These are phyloP conservation scores for Gloeopeniophorella convolvens DNA, from an alignment of 768 basidiomycete genomes.

Conservation along the genomic window DNA sequence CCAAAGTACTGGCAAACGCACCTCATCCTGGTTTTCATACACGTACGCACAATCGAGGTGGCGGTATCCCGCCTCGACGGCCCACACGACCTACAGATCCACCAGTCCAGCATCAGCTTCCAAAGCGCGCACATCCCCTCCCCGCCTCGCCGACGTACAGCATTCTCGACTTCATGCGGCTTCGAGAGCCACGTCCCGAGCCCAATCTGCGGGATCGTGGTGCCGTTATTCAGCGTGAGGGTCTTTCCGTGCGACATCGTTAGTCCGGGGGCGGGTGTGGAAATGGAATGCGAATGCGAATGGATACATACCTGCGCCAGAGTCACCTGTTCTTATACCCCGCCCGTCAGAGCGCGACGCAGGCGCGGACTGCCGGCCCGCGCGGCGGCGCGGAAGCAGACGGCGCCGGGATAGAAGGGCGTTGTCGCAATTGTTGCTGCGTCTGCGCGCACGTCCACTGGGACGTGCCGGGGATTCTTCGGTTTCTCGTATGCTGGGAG, in stretches of 20 bases:
- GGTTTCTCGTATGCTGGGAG: too few species aligned
- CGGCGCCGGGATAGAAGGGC: too few species aligned
- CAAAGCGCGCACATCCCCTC: not conserved
- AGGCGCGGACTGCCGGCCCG: too few species aligned
- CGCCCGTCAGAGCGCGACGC: too few species aligned
- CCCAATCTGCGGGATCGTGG: constrained; percentile 66
- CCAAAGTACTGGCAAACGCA: constrained; percentile 14
- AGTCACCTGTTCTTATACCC: too few species aligned
- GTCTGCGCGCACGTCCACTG: too few species aligned
- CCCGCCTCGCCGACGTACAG: constrained; percentile 43
- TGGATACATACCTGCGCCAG: too few species aligned
- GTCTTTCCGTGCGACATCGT: constrained; percentile 38
- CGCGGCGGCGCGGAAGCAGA: too few species aligned
- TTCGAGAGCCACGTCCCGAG: constrained; percentile 79
- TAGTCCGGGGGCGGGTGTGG: not conserved
- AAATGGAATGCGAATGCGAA: not conserved
- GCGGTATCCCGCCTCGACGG: constrained; percentile 69
- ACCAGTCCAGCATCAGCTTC: not conserved
- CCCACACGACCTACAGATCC: constrained; percentile 56
- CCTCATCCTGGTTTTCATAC: constrained; percentile 73
- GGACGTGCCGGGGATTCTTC: too few species aligned
- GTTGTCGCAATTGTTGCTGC: too few species aligned
- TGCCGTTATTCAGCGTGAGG: constrained; percentile 41
- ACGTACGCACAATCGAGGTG: constrained; percentile 82
- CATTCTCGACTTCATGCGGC: constrained; percentile 67